Evolutionary conservation across 768 basidiomycete genomes (phyloP).

Genomic region (Hygrocybe punicea): DNA sequence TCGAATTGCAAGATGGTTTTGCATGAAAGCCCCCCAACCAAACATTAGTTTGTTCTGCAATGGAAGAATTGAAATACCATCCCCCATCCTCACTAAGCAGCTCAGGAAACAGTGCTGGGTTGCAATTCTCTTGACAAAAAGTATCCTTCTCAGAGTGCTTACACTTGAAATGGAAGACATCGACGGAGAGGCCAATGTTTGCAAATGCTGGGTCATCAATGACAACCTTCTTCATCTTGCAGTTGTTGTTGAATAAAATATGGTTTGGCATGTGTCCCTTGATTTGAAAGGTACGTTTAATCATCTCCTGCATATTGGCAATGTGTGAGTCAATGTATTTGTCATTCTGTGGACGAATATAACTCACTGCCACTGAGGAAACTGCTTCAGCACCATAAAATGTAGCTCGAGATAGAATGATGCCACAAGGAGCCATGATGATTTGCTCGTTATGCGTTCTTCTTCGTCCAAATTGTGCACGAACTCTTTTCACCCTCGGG

Average conservation of each 20-base stretch:
- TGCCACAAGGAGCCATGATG: slow-evolving; percentile 24
- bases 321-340: no score
- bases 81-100: slow-evolving; percentile 23
- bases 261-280: slow-evolving; percentile 8
- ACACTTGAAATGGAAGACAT: slow-evolving; percentile 37
- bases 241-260: slow-evolving; percentile 19
- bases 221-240: no score
- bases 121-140: slow-evolving; percentile 27
- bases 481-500: no score
- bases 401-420: slow-evolving; percentile 22
- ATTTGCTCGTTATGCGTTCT: slow-evolving; percentile 29
- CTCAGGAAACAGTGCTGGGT: slow-evolving; percentile 37
- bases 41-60: slow-evolving; percentile 40
- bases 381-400: slow-evolving; percentile 13
- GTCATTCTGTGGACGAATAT: no score
- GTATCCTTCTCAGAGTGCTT: slow-evolving; percentile 31
- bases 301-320: slow-evolving; percentile 3
- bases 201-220: no score
- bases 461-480: slow-evolving; percentile 16
- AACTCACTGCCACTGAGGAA: not conserved
- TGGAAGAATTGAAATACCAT: slow-evolving; percentile 44
- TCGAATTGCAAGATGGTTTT: no score
- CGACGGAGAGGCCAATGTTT: slow-evolving; percentile 24
- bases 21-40: slow-evolving; percentile 41
- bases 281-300: slow-evolving; percentile 18